A percentile compares a stretch with the other conserved stretches of the same genome.
Conservation (phyloP, 768 basidiomycete species). For the Trametes meyenii region DNA sequence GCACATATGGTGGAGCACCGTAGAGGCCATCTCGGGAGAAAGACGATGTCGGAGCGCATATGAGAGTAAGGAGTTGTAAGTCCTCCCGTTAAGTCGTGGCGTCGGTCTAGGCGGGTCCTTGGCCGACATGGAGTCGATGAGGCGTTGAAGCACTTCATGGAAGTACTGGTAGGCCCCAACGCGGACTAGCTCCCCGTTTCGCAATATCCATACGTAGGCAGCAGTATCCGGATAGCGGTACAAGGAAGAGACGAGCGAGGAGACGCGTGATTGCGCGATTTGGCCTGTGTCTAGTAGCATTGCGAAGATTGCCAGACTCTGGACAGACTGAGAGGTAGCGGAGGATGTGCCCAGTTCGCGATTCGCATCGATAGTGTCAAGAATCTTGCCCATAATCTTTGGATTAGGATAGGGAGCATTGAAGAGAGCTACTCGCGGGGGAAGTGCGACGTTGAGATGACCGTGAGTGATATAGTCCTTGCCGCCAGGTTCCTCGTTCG, state of each 20-base stretch:
- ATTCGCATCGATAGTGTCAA: constrained; percentile 40
- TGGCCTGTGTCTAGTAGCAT: constrained; percentile 52
- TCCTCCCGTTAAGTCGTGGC: constrained; percentile 41
- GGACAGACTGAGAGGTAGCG: constrained; percentile 44
- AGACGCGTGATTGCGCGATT: constrained; percentile 48
- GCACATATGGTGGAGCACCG: constrained; percentile 60
- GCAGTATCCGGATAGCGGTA: constrained; percentile 41
- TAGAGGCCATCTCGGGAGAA: constrained; percentile 49
- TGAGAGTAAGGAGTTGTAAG: constrained; percentile 66
- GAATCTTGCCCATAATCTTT: constrained; percentile 23
- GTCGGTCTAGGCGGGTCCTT: constrained; percentile 1
- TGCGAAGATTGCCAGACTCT: constrained; percentile 64
- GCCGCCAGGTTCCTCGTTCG: background rate
- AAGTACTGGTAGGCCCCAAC: constrained; percentile 36
- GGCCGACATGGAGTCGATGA: constrained; percentile 25
- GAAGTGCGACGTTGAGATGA: background rate
- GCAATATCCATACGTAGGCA: constrained; percentile 29
- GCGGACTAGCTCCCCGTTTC: constrained; percentile 14
- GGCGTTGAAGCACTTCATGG: constrained; percentile 34
- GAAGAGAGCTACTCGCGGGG: background rate
- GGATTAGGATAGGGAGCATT: constrained; percentile 10
- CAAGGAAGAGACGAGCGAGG: constrained; percentile 49
- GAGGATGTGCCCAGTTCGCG: constrained; percentile 10
- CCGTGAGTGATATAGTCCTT: constrained; percentile 8
- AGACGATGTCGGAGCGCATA: constrained; percentile 66